Conservation (phyloP, 768 basidiomycete genomes). For the Boletus reticulatus region DNA sequence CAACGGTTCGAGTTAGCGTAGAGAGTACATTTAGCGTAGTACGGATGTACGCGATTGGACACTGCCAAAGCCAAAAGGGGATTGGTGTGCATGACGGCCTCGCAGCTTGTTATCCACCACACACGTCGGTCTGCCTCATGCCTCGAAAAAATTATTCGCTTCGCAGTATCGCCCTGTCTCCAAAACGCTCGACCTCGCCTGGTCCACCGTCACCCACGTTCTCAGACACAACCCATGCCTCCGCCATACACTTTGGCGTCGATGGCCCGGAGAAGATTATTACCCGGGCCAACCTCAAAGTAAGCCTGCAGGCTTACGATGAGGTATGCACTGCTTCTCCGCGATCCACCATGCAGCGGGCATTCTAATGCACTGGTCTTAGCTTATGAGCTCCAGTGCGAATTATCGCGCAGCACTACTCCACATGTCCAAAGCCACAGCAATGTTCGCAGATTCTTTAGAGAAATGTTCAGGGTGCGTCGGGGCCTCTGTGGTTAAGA, state of each 20-base stretch:
- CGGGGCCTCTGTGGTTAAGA: not conserved
- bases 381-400: constrained; percentile 77
- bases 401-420: constrained; percentile 80
- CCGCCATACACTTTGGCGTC: constrained; percentile 72
- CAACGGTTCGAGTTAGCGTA: not conserved
- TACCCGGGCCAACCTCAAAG: constrained; percentile 73
- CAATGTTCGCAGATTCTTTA: constrained; percentile 84
- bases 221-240: constrained; percentile 76
- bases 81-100: constrained; percentile 2
- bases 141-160: constrained; percentile 57
- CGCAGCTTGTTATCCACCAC: constrained; percentile 13
- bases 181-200: constrained; percentile 46
- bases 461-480: constrained; percentile 79
- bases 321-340: constrained; percentile 44
- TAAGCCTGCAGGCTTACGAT: constrained; percentile 76
- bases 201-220: constrained; percentile 81
- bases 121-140: constrained; percentile 30
- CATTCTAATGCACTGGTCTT: constrained; percentile 22
- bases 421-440: constrained; percentile 79
- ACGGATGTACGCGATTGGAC: not conserved
- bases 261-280: constrained; percentile 81
- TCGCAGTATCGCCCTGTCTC: constrained; percentile 49
- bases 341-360: not conserved
- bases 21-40: constrained; percentile 10
- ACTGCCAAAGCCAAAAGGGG: constrained; percentile 17